These are phyloP conservation scores for Purshia tridentata DNA, from an alignment of 306 rosid species.

Conservation along the genomic window DNA sequence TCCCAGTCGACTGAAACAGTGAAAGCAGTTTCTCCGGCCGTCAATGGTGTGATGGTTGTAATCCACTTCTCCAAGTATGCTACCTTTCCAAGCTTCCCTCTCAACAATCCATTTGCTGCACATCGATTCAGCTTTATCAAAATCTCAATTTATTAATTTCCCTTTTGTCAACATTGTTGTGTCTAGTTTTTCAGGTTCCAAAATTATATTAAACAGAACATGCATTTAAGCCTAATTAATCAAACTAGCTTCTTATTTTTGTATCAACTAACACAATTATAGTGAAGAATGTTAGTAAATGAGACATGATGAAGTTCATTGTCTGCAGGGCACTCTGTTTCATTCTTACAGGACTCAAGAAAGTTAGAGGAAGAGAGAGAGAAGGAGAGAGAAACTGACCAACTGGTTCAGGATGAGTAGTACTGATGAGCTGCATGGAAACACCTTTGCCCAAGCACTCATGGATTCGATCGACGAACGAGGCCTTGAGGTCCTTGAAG, in stretches of 20 bases:
- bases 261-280: not conserved
- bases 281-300: not conserved
- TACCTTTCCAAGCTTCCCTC: constrained; percentile 55
- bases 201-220: not conserved
- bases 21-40: constrained; percentile 49
- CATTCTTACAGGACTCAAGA: too few species aligned
- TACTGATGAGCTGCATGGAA: constrained; percentile 70
- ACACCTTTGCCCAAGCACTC: constrained; percentile 81
- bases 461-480: constrained; percentile 69
- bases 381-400: constrained; percentile 37
- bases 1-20: constrained; percentile 62
- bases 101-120: constrained; percentile 37
- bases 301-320: not conserved
- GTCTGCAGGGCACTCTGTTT: too few species aligned
- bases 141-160: not conserved
- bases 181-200: not conserved
- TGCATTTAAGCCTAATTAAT: not conserved
- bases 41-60: constrained; percentile 39
- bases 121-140: not conserved
- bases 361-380: too few species aligned
- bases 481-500: constrained; percentile 60
- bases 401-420: constrained; percentile 57
- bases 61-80: constrained; percentile 72
- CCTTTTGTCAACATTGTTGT: not conserved
- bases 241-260: not conserved